Conservation (phyloP, 768 basidiomycete species). For the Wakefieldia striispora region DNA sequence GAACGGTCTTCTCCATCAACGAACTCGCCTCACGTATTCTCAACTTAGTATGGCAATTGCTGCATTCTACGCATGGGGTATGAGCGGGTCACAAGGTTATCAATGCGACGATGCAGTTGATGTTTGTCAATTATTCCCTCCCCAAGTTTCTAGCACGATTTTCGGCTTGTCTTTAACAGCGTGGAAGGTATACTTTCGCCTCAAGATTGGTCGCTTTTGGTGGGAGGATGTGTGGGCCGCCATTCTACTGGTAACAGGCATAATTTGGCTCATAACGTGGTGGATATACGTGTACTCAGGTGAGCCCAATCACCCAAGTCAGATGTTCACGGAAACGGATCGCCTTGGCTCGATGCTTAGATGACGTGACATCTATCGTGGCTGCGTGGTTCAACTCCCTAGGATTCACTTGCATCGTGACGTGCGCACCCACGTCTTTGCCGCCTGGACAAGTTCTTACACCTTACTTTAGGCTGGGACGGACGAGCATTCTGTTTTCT, state of each 20-base stretch:
- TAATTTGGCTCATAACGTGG: background rate
- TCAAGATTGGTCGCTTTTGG: no score
- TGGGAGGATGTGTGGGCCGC: background rate
- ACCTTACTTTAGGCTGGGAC: background rate
- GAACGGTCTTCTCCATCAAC: no score
- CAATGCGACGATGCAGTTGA: background rate
- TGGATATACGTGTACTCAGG: background rate
- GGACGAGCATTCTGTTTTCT: constrained; percentile 12
- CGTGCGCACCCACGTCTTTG: background rate
- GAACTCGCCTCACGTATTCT: no score
- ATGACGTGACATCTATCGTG: background rate
- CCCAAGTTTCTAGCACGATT: background rate
- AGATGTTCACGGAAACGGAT: background rate
- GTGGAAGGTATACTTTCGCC: background rate
- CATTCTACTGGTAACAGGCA: background rate
- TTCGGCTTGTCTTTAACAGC: constrained; percentile 1
- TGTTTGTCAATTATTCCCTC: background rate
- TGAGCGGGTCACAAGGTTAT: background rate
- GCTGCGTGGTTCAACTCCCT: constrained; percentile 1
- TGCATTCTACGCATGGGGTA: background rate
- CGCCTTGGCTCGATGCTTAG: background rate
- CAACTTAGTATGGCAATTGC: background rate
- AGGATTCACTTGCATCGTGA: constrained; percentile 1
- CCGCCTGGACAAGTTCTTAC: background rate
- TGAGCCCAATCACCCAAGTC: background rate